phyloP scores from a whole-genome alignment of 495 filamentous ascomycete genomes.

The Rostrohypoxylon terebratum region DNA sequence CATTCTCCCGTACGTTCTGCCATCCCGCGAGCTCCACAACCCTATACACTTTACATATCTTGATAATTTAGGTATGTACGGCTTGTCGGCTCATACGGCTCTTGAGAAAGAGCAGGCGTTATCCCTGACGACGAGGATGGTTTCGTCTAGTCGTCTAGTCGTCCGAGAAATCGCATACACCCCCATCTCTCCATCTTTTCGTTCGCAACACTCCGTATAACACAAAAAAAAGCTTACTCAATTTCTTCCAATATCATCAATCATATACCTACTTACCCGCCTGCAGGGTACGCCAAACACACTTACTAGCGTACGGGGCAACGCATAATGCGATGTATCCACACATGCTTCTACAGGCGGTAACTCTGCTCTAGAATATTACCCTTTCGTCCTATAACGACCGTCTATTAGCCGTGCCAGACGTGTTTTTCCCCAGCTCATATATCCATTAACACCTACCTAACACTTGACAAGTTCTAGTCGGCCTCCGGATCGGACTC shows the following conservation, averaged over 20 bases:
- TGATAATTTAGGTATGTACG: not conserved
- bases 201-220: slow-evolving; percentile 6
- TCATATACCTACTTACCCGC: slow-evolving; percentile 3
- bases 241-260: slow-evolving; percentile 17
- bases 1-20: slow-evolving; percentile 12
- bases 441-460: slow-evolving; percentile 21
- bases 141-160: slow-evolving; percentile 8
- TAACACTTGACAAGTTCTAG: slow-evolving; percentile 11
- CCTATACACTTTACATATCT: slow-evolving; percentile 9
- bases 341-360: slow-evolving; percentile 20
- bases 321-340: slow-evolving; percentile 51
- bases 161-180: slow-evolving; percentile 26
- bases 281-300: slow-evolving; percentile 49
- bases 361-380: slow-evolving; percentile 32
- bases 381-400: slow-evolving; percentile 38
- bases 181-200: not conserved
- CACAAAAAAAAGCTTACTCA: slow-evolving; percentile 35
- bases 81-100: not conserved
- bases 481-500: slow-evolving; percentile 36
- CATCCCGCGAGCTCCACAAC: slow-evolving; percentile 19
- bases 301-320: slow-evolving; percentile 39
- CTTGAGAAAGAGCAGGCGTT: slow-evolving; percentile 10
- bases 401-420: slow-evolving; percentile 21
- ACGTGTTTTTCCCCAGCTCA: slow-evolving; percentile 18
- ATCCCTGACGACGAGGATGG: slow-evolving; percentile 6